Evolutionary conservation across 1,284 basidiomycete species (phyloP), one percentile per base, ranked within the genome.

Genomic region (Rhodofomes roseus): DNA sequence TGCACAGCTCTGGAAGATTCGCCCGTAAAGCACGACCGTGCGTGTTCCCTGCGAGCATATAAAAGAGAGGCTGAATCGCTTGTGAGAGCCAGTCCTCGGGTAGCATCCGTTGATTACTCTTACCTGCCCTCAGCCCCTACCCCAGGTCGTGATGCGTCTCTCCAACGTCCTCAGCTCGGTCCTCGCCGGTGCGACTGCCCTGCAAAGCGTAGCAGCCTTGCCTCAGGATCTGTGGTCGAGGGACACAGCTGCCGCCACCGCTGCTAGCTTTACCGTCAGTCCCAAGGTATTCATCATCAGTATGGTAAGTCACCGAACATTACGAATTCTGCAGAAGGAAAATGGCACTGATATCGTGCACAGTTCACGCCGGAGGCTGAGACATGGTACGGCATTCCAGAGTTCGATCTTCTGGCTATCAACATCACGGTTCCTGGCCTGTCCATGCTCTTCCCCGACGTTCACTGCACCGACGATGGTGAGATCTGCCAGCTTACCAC

Each of bases 391-490:
- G 65, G 62, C n/a, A 66, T 67, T 4, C 62, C 65, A 0, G 60
- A 68, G 60, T 74, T 76, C 65, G 63, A 74, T 55, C 16, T 74
- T 8, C 71, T 79, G 7, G 73, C 65, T 16, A 66, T 71, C 27
- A 77, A 79, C 50, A 36, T 52, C 18, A 34, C 50, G 12, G 62
- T 81, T 14, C 73, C 76, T 1, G 79, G 80, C 6, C 68, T 79
- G 34, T 81, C 79, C 11, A 76, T 76, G 0, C 68, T 78, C 11
- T 83, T 70, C 68, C 80, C 79, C 1, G 59, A 77, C 39, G 74
- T 75, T 20, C 73, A 73, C 46, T 81, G 81, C 65, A 76, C 78
- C 34, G 51, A 55, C 27, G 68, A 71, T 36, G 75, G 73, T 12
- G 63, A 67, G 2, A 71, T 81, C 50, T 82, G 80, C 60, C 75